These are phyloP conservation scores for Colletotrichum zoysiae DNA, from an alignment of 2,329 filamentous ascomycete genomes.

Conservation along the genomic window DNA sequence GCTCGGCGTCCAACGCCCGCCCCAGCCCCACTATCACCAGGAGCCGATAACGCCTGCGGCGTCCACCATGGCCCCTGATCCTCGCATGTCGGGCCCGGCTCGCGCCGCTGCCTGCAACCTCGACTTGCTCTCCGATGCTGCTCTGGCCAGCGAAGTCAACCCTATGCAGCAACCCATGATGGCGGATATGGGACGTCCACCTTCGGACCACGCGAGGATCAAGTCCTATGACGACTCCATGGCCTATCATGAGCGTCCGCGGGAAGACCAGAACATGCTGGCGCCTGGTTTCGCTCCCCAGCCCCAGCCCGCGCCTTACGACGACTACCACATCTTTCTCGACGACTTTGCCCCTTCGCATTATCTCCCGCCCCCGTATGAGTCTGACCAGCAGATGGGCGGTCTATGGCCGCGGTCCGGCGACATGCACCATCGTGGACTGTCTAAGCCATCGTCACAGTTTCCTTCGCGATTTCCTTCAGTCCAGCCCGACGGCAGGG, in stretches of 20 bases:
- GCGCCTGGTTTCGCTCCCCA: conserved; percentile 56
- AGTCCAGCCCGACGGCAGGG: conserved; percentile 65
- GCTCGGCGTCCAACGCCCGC: conserved; percentile 57
- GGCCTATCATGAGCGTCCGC: conserved; percentile 61
- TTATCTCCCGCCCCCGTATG: conserved; percentile 67
- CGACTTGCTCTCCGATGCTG: conserved; percentile 71
- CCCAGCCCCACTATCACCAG: conserved; percentile 55
- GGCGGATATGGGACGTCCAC: conserved; percentile 57
- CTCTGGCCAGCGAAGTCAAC: conserved; percentile 67
- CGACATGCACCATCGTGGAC: conserved; percentile 54
- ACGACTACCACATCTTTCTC: conserved; percentile 71
- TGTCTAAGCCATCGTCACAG: conserved; percentile 63
- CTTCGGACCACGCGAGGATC: conserved; percentile 57
- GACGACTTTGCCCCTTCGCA: conserved; percentile 69
- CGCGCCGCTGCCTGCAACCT: conserved; percentile 67
- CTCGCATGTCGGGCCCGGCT: conserved; percentile 54
- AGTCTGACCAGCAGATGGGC: conserved; percentile 65
- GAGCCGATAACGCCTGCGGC: conserved; percentile 55
- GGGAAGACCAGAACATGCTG: conserved; percentile 60
- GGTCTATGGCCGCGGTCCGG: conserved; percentile 63
- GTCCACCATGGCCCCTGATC: conserved; percentile 59
- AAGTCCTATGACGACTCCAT: conserved; percentile 65
- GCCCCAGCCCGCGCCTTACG: conserved; percentile 57
- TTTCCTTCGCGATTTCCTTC: conserved; percentile 69
- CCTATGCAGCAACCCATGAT: conserved; percentile 63